These are phyloP conservation scores for Clathrospora elynae DNA, from an alignment of 2,329 filamentous ascomycete genomes.

Conservation along the genomic window DNA sequence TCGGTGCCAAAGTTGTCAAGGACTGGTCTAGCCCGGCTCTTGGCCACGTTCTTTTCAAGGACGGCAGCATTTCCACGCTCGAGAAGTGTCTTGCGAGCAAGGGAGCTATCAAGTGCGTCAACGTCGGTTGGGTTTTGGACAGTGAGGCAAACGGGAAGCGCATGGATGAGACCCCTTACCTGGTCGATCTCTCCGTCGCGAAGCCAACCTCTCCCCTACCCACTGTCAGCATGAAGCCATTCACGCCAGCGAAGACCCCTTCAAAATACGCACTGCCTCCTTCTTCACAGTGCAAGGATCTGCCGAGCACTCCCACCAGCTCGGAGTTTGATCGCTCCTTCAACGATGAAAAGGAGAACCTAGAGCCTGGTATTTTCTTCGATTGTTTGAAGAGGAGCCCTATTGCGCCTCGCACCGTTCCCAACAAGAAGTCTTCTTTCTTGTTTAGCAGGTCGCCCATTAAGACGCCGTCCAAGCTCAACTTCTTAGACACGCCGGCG, in stretches of 20 bases:
- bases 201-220: conserved; percentile 28
- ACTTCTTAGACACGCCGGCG: conserved; percentile 33
- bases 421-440: conserved; percentile 32
- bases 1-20: conserved; percentile 81
- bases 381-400: conserved; percentile 50
- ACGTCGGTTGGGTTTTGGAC: conserved; percentile 85
- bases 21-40: conserved; percentile 71
- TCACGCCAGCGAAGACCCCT: conserved; percentile 42
- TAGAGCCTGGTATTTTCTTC: conserved; percentile 45
- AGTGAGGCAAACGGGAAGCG: conserved; percentile 44
- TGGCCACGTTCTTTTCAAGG: conserved; percentile 89
- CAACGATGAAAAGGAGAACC: conserved; percentile 41
- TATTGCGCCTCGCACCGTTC: conserved; percentile 48
- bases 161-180: conserved; percentile 41
- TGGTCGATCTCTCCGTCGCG: conserved; percentile 36
- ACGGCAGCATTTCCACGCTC: conserved; percentile 78
- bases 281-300: conserved; percentile 29
- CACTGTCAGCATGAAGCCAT: conserved; percentile 26
- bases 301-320: conserved; percentile 33
- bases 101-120: conserved; percentile 82
- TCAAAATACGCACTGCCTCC: conserved; percentile 33
- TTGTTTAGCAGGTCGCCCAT: conserved; percentile 51
- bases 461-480: conserved; percentile 60
- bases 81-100: conserved; percentile 76
- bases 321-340: conserved; percentile 39